Conservation (phyloP, 768 basidiomycete genomes). For the Rhodosporidiobolus sp. region DNA sequence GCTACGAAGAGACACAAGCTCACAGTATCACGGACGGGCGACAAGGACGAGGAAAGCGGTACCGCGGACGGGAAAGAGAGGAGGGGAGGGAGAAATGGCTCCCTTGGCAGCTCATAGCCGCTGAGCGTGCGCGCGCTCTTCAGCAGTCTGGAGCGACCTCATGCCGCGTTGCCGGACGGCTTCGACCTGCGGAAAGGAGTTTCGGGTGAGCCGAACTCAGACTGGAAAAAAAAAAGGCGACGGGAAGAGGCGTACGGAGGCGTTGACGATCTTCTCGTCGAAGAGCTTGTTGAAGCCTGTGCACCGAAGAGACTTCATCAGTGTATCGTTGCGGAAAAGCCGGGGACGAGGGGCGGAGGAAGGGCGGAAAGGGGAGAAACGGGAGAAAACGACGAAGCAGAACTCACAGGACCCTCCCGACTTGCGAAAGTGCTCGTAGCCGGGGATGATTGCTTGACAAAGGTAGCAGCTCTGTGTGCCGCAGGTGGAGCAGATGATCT, state of each 20-base stretch:
- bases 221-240: background rate
- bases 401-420: background rate
- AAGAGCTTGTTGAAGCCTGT: background rate
- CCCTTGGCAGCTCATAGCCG: no score
- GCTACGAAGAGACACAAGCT: no score
- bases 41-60: background rate
- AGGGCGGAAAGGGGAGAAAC: background rate
- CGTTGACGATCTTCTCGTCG: background rate
- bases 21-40: no score
- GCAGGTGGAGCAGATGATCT: conserved; percentile 18
- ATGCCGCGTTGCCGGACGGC: background rate
- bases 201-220: background rate
- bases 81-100: background rate
- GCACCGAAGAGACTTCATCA: no score
- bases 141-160: background rate
- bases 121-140: background rate
- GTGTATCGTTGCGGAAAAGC: no score
- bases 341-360: no score
- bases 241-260: background rate
- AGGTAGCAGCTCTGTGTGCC: background rate
- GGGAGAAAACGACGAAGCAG: background rate
- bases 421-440: conserved; percentile 3
- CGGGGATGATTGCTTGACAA: background rate
- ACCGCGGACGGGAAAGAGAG: background rate
- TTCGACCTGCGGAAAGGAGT: background rate